Percentiles rank a stretch among this genome's conserved stretches.
phyloP scores from a whole-genome alignment of 179 eudicot genomes.

The Camellia oleifera region DNA sequence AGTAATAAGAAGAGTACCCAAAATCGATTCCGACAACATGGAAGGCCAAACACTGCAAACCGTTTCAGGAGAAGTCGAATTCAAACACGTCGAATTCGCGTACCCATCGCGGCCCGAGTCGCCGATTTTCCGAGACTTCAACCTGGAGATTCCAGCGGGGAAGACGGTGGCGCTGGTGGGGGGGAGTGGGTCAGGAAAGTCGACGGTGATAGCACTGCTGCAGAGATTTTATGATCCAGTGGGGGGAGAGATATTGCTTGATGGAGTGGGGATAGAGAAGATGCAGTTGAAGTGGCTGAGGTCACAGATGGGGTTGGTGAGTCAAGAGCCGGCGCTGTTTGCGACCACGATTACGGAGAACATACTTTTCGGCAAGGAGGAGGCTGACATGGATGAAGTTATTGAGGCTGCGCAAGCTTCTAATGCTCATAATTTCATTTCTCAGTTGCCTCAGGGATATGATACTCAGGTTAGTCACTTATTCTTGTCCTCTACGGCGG shows the following conservation, averaged over 20 bases:
- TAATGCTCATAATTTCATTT: slow-evolving; percentile 82
- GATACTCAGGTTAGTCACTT: slow-evolving; percentile 65
- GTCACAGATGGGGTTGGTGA: slow-evolving; percentile 89
- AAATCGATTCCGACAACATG: slow-evolving; percentile 67
- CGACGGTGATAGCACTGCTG: slow-evolving; percentile 65
- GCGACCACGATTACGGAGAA: slow-evolving; percentile 78
- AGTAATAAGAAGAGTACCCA: slow-evolving; percentile 72
- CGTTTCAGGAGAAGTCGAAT: slow-evolving; percentile 66
- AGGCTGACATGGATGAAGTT: slow-evolving; percentile 69
- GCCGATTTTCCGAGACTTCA: slow-evolving; percentile 49
- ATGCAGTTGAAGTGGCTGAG: slow-evolving; percentile 80
- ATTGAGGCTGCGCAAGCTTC: slow-evolving; percentile 76
- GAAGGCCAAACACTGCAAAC: slow-evolving; percentile 47
- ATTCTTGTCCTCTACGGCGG: neutral
- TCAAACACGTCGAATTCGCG: slow-evolving; percentile 57
- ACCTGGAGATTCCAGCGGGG: slow-evolving; percentile 58
- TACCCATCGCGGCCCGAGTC: slow-evolving; percentile 88
- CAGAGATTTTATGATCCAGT: slow-evolving; percentile 84
- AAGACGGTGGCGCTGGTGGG: slow-evolving; percentile 76
- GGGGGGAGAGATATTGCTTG: slow-evolving; percentile 66
- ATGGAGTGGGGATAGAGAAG: slow-evolving; percentile 66
- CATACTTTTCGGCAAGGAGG: slow-evolving; percentile 83
- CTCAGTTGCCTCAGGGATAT: slow-evolving; percentile 71
- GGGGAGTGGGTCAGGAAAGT: slow-evolving; percentile 86
- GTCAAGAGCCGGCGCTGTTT: slow-evolving; percentile 91